phyloP scores from a whole-genome alignment of 306 rosid genomes.

The Amphicarpaea edgeworthii region DNA sequence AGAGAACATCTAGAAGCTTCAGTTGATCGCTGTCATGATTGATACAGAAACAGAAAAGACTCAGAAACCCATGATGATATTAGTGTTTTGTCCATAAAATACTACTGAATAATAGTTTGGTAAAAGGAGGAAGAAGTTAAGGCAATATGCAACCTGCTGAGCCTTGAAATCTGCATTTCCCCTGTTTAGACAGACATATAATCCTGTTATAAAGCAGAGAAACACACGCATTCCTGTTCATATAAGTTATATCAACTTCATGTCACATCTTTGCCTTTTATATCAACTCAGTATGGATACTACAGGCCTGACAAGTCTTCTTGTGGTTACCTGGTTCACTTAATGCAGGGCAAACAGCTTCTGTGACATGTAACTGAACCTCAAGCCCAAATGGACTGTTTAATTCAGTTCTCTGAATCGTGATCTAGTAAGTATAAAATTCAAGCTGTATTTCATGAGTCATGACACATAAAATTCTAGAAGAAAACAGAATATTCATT shows the following conservation, averaged over 20 bases:
- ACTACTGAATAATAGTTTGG: slow-evolving; percentile 23
- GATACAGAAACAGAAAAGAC: slow-evolving; percentile 42
- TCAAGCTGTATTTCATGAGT: slow-evolving; percentile 39
- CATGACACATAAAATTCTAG: slow-evolving; percentile 19
- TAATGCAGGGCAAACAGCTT: slow-evolving; percentile 93
- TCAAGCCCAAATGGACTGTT: slow-evolving; percentile 97
- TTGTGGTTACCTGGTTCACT: slow-evolving; percentile 86
- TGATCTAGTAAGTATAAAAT: slow-evolving; percentile 65
- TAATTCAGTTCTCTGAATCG: slow-evolving; percentile 85
- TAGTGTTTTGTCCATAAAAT: slow-evolving; percentile 35
- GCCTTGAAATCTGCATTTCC: slow-evolving; percentile 80
- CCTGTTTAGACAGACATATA: slow-evolving; percentile 86
- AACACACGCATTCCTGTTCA: slow-evolving; percentile 92
- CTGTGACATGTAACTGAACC: slow-evolving; percentile 90
- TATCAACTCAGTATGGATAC: slow-evolving; percentile 28
- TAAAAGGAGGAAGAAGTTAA: slow-evolving; percentile 39
- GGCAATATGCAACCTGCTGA: slow-evolving; percentile 66
- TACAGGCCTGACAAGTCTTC: slow-evolving; percentile 17
- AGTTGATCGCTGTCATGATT: slow-evolving; percentile 72
- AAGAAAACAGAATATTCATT: slow-evolving; percentile 22
- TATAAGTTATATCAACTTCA: slow-evolving; percentile 37
- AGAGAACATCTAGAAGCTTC: slow-evolving; percentile 89
- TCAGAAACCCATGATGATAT: slow-evolving; percentile 37
- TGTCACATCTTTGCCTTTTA: slow-evolving; percentile 13
- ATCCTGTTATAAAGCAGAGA: slow-evolving; percentile 92